phyloP scores from a whole-genome alignment of 1,139 yeast species.

The Kodamaea arcana region DNA sequence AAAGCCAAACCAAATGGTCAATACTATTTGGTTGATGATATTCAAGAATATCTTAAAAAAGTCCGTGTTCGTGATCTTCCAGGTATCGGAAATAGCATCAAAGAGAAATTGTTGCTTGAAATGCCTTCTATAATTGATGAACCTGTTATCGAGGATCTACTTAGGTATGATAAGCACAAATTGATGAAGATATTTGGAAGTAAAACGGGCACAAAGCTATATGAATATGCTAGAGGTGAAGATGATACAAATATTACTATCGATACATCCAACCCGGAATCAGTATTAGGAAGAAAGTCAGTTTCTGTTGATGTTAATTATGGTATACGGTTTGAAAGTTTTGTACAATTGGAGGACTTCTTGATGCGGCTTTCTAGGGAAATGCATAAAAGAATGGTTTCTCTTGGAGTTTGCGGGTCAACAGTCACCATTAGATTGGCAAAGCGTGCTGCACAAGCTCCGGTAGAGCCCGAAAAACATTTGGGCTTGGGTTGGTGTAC shows the following conservation, averaged over 20 bases:
- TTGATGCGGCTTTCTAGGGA: conserved; percentile 57
- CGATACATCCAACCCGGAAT: conserved; percentile 42
- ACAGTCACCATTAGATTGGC: conserved; percentile 63
- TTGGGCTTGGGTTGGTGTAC: conserved; percentile 85
- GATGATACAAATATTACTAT: conserved; percentile 58
- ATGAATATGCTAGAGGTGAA: conserved; percentile 58
- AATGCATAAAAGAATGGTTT: conserved; percentile 48
- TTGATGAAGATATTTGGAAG: conserved; percentile 55
- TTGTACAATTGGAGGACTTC: conserved; percentile 61
- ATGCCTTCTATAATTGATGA: conserved; percentile 11
- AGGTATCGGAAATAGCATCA: conserved; percentile 69
- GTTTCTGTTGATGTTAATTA: conserved; percentile 88
- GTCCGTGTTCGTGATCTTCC: conserved; percentile 65
- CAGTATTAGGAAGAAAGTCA: conserved; percentile 56
- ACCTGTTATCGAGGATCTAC: conserved; percentile 30
- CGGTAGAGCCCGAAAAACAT: conserved; percentile 69
- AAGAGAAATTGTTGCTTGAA: conserved; percentile 33
- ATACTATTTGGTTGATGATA: conserved; percentile 29
- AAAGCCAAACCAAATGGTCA: conserved; percentile 80
- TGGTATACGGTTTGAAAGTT: conserved; percentile 73
- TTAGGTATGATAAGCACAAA: conserved; percentile 26
- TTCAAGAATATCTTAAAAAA: conserved; percentile 34
- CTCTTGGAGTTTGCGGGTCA: conserved; percentile 50
- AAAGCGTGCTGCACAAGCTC: conserved; percentile 60
- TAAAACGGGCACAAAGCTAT: conserved; percentile 65